Conservation (phyloP, 2,329 filamentous ascomycete species). For the Pestalotiopsis sp. region DNA sequence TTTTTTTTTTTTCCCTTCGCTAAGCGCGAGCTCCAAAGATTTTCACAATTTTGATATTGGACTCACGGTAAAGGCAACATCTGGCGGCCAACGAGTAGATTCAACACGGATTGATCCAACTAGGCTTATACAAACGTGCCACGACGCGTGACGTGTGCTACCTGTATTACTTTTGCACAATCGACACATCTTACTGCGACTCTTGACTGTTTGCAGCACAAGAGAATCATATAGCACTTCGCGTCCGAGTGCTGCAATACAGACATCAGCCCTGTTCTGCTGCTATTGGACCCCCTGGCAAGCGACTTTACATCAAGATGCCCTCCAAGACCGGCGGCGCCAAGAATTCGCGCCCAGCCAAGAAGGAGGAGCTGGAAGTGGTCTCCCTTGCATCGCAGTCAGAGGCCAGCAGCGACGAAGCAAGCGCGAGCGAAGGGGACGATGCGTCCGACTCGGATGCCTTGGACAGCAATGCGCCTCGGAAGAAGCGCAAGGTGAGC, state of each 20-base stretch:
- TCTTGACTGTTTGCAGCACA: not conserved
- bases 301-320: not conserved
- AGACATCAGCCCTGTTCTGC: not conserved
- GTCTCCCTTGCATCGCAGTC: conserved; percentile 16
- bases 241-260: not conserved
- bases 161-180: not conserved
- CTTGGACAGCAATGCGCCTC: conserved; percentile 41
- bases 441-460: conserved; percentile 45
- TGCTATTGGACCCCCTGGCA: not conserved
- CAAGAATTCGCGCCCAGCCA: conserved; percentile 14
- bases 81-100: not conserved
- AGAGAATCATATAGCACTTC: not conserved
- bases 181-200: not conserved
- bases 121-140: not conserved
- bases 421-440: conserved; percentile 16
- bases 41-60: conserved; percentile 1
- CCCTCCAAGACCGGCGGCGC: conserved; percentile 5
- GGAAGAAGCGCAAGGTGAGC: conserved; percentile 37
- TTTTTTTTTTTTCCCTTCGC: not conserved
- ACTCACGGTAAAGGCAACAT: not conserved
- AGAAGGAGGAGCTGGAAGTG: conserved; percentile 26
- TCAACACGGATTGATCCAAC: not conserved
- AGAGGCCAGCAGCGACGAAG: conserved; percentile 6
- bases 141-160: not conserved
- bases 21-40: conserved; percentile 9